These are phyloP conservation scores for Phyllosticta paracitricarpa DNA, from an alignment of 2,329 filamentous ascomycete genomes.

Conservation along the genomic window DNA sequence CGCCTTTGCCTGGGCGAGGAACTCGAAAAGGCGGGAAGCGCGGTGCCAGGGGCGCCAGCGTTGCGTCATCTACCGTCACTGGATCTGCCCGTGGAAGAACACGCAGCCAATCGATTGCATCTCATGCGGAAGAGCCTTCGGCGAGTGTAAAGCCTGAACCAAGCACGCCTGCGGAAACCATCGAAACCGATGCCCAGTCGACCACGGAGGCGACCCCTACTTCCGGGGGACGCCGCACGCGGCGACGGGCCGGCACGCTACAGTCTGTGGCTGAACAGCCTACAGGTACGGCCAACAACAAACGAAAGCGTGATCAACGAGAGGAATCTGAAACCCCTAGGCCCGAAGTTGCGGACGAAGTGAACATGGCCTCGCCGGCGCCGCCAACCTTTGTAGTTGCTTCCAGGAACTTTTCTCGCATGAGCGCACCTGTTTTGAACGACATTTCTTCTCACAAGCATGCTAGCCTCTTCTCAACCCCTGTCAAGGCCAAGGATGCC, in stretches of 20 bases:
- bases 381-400: constrained; percentile 28
- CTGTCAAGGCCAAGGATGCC: constrained; percentile 40
- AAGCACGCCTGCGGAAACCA: constrained; percentile 32
- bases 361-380: constrained; percentile 16
- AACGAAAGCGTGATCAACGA: constrained; percentile 31
- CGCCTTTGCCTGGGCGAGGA: background rate
- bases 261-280: constrained; percentile 18
- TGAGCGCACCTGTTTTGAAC: constrained; percentile 40
- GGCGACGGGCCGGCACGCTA: constrained; percentile 19
- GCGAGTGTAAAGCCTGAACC: constrained; percentile 40
- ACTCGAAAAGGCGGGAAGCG: background rate
- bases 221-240: constrained; percentile 11
- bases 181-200: constrained; percentile 27
- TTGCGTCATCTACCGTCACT: constrained; percentile 37
- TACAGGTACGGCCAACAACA: constrained; percentile 15
- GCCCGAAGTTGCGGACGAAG: constrained; percentile 15
- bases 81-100: constrained; percentile 35
- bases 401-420: constrained; percentile 39
- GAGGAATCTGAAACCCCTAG: constrained; percentile 24
- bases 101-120: constrained; percentile 39
- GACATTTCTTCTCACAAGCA: constrained; percentile 43
- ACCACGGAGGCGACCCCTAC: constrained; percentile 7
- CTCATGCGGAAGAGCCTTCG: constrained; percentile 33
- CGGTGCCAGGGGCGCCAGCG: constrained; percentile 27
- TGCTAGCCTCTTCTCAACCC: constrained; percentile 39